These are phyloP conservation scores for Aureobasidium sp. DNA, from an alignment of 2,329 filamentous ascomycete genomes.

Conservation along the genomic window DNA sequence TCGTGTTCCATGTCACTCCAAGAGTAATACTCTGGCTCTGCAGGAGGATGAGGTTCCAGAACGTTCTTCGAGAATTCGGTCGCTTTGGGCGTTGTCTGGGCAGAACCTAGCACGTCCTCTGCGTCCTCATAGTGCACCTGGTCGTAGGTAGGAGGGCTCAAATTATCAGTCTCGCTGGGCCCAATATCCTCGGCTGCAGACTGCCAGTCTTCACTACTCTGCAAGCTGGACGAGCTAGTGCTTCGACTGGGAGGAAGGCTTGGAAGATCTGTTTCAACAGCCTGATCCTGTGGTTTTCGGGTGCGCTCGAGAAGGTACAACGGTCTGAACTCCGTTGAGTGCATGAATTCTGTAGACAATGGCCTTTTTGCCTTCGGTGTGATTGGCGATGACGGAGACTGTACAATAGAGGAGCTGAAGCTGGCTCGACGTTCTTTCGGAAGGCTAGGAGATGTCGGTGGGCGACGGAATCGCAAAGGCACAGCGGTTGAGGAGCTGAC, in stretches of 20 bases:
- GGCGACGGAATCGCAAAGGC: constrained; percentile 30
- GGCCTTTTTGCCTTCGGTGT: constrained; percentile 19
- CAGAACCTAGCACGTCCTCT: constrained; percentile 51
- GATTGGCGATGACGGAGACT: constrained; percentile 18
- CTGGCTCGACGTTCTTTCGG: constrained; percentile 26
- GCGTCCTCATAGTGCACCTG: neutral
- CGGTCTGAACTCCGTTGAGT: constrained; percentile 61
- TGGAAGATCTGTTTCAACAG: constrained; percentile 37
- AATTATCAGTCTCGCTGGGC: constrained; percentile 24
- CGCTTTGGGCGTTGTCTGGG: constrained; percentile 63
- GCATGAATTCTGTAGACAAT: constrained; percentile 20
- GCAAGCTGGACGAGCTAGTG: constrained; percentile 34
- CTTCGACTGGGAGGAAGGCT: constrained; percentile 44
- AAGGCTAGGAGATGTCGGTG: constrained; percentile 24
- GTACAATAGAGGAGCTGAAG: constrained; percentile 24
- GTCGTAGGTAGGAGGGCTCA: neutral
- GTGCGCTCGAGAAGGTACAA: constrained; percentile 72
- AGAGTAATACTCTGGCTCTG: constrained; percentile 31
- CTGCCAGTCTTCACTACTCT: constrained; percentile 38
- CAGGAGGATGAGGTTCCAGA: constrained; percentile 19
- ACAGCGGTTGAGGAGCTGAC: constrained; percentile 30
- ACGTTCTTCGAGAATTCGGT: constrained; percentile 37
- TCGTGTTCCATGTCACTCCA: constrained; percentile 33
- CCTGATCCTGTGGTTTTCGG: constrained; percentile 37
- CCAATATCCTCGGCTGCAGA: constrained; percentile 36